A percentile compares a stretch with the other conserved stretches of the same genome.
Evolutionary conservation across 2,329 filamentous ascomycete species (phyloP).

Genomic region (Venturia asperata): DNA sequence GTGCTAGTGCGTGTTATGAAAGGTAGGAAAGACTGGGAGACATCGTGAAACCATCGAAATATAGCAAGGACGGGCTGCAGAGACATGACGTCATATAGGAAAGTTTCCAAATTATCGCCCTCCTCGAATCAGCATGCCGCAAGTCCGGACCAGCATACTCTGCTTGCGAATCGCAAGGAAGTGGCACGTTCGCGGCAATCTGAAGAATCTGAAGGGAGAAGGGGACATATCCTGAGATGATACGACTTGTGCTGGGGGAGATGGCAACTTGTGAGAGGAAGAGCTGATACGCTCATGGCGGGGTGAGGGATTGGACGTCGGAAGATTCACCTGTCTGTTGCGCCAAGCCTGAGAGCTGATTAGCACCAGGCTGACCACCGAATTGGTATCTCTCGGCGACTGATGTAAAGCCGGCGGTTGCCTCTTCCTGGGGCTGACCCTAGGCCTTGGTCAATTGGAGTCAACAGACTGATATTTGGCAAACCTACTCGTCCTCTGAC

Average conservation of each 20-base stretch:
- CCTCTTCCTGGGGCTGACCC: conserved; percentile 33
- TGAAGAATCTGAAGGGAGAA: no score
- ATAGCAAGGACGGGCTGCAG: no score
- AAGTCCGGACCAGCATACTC: no score
- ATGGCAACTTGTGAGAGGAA: no score
- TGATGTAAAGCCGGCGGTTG: conserved; percentile 45
- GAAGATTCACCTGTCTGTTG: conserved; percentile 49
- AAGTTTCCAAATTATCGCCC: no score
- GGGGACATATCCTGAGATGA: no score
- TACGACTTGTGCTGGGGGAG: no score
- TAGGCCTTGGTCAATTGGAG: conserved; percentile 24
- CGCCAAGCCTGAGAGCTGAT: conserved; percentile 37
- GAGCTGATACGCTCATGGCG: not conserved
- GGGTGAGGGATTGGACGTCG: conserved; percentile 31
- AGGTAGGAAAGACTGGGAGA: conserved; percentile 48
- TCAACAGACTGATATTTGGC: not conserved
- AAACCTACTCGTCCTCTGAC: not conserved
- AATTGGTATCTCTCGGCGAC: conserved; percentile 51
- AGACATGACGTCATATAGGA: no score
- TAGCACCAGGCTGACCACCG: conserved; percentile 48
- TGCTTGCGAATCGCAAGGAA: no score
- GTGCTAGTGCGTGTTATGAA: conserved; percentile 39
- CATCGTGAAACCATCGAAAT: not conserved
- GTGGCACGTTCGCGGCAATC: no score
- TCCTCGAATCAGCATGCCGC: no score